Evolutionary conservation across 2,329 filamentous ascomycete species (phyloP).

Genomic region (Ceratocystis albifundus): DNA sequence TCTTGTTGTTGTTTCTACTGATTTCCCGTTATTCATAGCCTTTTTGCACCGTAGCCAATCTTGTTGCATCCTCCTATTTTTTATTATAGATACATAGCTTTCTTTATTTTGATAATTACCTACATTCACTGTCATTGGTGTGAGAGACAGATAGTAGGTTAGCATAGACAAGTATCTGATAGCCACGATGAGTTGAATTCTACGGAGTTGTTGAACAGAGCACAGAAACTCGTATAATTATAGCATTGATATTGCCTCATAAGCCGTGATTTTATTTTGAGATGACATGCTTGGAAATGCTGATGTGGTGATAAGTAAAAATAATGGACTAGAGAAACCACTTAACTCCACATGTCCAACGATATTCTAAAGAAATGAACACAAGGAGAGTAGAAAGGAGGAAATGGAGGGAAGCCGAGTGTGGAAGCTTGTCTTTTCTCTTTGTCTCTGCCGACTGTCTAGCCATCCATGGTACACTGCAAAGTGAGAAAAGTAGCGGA

Average conservation of each 20-base stretch:
- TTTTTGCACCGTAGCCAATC: neutral
- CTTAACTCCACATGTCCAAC: conserved; percentile 6
- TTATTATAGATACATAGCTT: neutral
- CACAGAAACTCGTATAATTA: neutral
- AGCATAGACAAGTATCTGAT: neutral
- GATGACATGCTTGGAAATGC: conserved; percentile 19
- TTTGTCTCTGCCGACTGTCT: neutral
- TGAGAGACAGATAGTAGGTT: neutral
- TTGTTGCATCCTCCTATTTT: neutral
- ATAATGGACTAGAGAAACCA: conserved; percentile 10
- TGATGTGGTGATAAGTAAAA: conserved; percentile 16
- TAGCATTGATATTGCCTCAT: neutral
- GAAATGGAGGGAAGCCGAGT: too few species aligned
- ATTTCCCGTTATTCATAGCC: conserved; percentile 6
- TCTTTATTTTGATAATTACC: neutral
- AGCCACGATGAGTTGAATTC: neutral
- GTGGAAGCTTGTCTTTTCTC: neutral
- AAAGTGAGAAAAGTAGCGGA: conserved; percentile 12
- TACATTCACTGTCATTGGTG: neutral
- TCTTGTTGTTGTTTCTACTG: neutral
- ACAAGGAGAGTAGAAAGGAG: neutral
- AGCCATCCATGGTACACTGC: conserved; percentile 5
- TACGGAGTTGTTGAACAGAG: neutral
- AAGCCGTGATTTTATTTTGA: conserved; percentile 15
- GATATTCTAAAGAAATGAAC: conserved; percentile 2